phyloP scores from a whole-genome alignment of 495 filamentous ascomycete genomes.

The Hyaloscypha variabilis region DNA sequence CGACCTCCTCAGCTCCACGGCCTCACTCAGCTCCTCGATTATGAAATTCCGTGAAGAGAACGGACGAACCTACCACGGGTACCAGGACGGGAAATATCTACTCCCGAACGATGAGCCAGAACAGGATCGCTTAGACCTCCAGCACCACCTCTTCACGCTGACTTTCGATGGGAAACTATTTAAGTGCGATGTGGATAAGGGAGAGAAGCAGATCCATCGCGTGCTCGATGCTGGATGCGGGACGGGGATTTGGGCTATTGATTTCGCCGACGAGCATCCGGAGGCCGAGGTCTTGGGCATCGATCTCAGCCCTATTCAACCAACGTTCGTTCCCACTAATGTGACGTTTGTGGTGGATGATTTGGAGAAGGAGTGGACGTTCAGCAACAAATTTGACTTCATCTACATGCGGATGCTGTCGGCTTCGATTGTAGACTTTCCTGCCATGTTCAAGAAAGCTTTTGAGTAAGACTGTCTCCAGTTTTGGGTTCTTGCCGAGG shows the following conservation, averaged over 20 bases:
- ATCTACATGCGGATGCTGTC: slow-evolving; percentile 53
- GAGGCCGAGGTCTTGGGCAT: slow-evolving; percentile 51
- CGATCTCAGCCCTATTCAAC: slow-evolving; percentile 56
- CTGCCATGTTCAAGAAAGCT: slow-evolving; percentile 12
- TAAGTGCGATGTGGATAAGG: slow-evolving; percentile 22
- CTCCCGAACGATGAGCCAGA: slow-evolving; percentile 44
- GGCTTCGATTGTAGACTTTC: slow-evolving; percentile 38
- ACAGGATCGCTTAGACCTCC: slow-evolving; percentile 50
- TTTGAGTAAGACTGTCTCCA: slow-evolving; percentile 29
- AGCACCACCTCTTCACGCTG: slow-evolving; percentile 48
- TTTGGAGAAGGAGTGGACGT: slow-evolving; percentile 54
- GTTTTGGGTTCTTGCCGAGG: neutral
- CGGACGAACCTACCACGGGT: slow-evolving; percentile 39
- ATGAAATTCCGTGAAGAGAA: slow-evolving; percentile 38
- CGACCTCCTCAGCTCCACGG: slow-evolving; percentile 17
- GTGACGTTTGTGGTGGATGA: slow-evolving; percentile 55
- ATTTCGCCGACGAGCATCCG: slow-evolving; percentile 28
- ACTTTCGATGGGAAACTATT: slow-evolving; percentile 45
- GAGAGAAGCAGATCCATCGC: slow-evolving; percentile 14
- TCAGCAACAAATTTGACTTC: slow-evolving; percentile 44
- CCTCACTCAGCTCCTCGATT: slow-evolving; percentile 30
- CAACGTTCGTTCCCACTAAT: slow-evolving; percentile 56
- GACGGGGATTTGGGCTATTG: slow-evolving; percentile 22
- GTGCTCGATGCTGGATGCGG: slow-evolving; percentile 25
- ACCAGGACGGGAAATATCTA: slow-evolving; percentile 42